Base-by-base conservation (phyloP, 176 grass and related monocot genomes). In the Elymus sibiricus region DNA sequence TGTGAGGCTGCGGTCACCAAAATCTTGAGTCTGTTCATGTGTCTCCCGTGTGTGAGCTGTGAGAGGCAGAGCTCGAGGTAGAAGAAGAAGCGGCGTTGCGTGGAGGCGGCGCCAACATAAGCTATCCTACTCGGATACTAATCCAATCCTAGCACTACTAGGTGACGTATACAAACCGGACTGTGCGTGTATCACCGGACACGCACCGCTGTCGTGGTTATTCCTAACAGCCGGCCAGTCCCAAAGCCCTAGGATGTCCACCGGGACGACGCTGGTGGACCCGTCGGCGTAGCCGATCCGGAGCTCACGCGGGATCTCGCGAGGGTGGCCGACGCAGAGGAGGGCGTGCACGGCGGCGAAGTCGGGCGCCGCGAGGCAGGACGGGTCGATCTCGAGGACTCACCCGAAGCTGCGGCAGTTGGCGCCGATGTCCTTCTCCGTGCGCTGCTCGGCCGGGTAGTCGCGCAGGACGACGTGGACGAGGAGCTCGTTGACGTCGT, bases 381-480 rank as follows among this genome's bases (percentile, higher is more conserved):
- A 67, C 1, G 35, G 34, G 35, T 84, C 70, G 25, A 74, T 17
- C 82, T 84, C 82, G 2, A 34, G 0, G 11, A 84, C 68, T 17
- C 28, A 58, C 3, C 70, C 82, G 82, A 64, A 64, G 55, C 11
- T 3, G 56, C 25, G 1, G 82, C 55, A 84, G 70, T 34, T 84
- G 53, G 24, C 7, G 16, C 26, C 53, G 69, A 84, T 63, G 1
- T 16, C 70, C 53, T 15, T 27, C 2, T 15, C 3, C 10, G 11
- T 24, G 17, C 82, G 51, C 82, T 34, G 70, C 26, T 84, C 70
- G 25, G 11, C 21, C 37, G 82, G 70, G 70, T 84, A 84, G 11
- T 7, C 9, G 4, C 2, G 56, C 19, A 84, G 82, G 53, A 19
- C 82, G 58, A 64, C 82, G 70, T 64, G 82, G 11, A 2, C 70